Base-by-base conservation (phyloP, 2,329 filamentous ascomycete species). In the Pseudocercospora ulei region DNA sequence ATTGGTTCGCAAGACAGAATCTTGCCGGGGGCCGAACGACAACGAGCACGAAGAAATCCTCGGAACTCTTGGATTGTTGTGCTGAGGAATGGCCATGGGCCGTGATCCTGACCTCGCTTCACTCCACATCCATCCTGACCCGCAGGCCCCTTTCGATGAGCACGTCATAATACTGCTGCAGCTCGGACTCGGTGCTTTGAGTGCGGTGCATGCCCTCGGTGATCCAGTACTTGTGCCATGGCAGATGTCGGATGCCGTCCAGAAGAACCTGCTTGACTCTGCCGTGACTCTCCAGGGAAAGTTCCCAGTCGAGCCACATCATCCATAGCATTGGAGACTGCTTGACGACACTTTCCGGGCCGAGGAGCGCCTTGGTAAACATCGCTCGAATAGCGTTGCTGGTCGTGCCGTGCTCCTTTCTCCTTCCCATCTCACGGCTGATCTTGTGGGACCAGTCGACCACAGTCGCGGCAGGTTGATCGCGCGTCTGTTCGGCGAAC, bases 211-310 rank as follows among this genome's bases (percentile, higher is more conserved):
- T 75, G 0, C 71, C 76, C 16, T 71, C 43, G 59, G 80, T 65
- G 27, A 75, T 60, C 31, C 76, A 66, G 23, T 69, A 65, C 55
- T 81, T 80, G 1, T 66, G 70, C 76, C 77, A 81, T 0, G 78
- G 78, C 51, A 77, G 67, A 9, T 65, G 61, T 27, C 67, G 63
- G 46, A 81, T 51, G 0, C 72, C 75, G 20, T 70, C 62, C 41
- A 73, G 71, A 50, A 74, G 74, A 0, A 74, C 64, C 1, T 67
- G 62, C 45, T 68, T 74, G 2, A 69, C 67, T 34, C 62, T 59
- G 60, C 59, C 13, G 38, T 45, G 12, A 29, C 11, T 5, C 11
- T 45, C 1, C 50, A 7, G 9, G 27, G 26, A 7, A 14, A 22
- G 24, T 38, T 61, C 57, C 34, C 55, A 56, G 3, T 38, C 22